phyloP scores from a whole-genome alignment of 768 basidiomycete genomes.

The Vishniacozyma victoriae region DNA sequence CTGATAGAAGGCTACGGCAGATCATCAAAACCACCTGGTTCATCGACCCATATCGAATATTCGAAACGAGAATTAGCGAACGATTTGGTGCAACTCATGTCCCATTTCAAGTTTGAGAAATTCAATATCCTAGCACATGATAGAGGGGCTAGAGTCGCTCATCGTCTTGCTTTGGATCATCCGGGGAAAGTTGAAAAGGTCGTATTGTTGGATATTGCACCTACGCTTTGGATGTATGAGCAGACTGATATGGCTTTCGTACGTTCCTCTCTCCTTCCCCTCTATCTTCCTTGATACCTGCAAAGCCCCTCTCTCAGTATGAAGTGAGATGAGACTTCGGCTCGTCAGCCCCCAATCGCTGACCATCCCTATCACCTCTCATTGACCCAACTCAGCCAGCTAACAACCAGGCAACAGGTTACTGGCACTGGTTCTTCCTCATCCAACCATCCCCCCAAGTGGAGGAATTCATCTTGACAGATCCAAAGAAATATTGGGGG shows the following conservation, averaged over 20 bases:
- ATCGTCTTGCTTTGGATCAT: slow-evolving; percentile 40
- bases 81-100: slow-evolving; percentile 41
- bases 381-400: too few relatives aligned
- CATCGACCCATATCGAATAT: slow-evolving; percentile 35
- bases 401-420: slow-evolving; percentile 22
- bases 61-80: slow-evolving; percentile 43
- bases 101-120: slow-evolving; percentile 15
- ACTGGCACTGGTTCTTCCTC: slow-evolving; percentile 43
- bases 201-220: slow-evolving; percentile 44
- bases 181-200: slow-evolving; percentile 27
- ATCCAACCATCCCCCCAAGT: slow-evolving; percentile 23
- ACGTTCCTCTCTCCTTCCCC: too few relatives aligned
- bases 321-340: too few relatives aligned
- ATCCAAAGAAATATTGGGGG: slow-evolving; percentile 21
- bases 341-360: too few relatives aligned
- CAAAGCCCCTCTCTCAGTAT: too few relatives aligned
- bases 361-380: too few relatives aligned
- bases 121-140: slow-evolving; percentile 42
- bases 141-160: slow-evolving; percentile 43
- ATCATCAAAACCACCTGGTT: slow-evolving; percentile 30
- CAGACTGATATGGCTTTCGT: slow-evolving; percentile 25
- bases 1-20: slow-evolving; percentile 30
- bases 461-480: slow-evolving; percentile 29
- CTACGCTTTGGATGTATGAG: slow-evolving; percentile 40
- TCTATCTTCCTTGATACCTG: too few relatives aligned